phyloP scores from a whole-genome alignment of 2,329 filamentous ascomycete species.

The Xylaria sp. region DNA sequence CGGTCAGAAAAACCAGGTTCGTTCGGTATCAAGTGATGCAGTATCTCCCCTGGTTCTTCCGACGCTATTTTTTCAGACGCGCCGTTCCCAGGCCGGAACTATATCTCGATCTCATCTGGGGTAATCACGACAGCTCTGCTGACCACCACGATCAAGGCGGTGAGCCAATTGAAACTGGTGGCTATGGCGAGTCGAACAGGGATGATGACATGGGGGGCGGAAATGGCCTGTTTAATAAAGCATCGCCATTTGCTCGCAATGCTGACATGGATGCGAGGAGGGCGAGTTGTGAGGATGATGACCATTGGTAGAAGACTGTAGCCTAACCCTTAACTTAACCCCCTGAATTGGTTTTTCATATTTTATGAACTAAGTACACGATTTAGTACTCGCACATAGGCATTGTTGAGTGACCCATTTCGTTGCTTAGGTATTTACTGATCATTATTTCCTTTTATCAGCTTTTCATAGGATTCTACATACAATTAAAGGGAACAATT shows the following conservation, averaged over 20 bases:
- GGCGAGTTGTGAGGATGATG: slow-evolving; percentile 8
- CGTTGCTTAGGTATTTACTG: background rate
- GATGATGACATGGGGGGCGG: background rate
- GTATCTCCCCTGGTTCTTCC: slow-evolving; percentile 53
- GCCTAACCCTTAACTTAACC: background rate
- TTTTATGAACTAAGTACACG: background rate
- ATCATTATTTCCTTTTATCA: too few relatives aligned
- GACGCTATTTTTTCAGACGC: slow-evolving; percentile 42
- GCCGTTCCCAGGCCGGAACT: slow-evolving; percentile 46
- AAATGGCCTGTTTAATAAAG: background rate
- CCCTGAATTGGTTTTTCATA: background rate
- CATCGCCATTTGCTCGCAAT: background rate
- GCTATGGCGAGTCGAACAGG: slow-evolving; percentile 6
- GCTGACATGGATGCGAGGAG: background rate
- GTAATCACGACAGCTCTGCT: background rate
- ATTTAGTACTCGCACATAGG: background rate
- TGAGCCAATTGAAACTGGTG: background rate
- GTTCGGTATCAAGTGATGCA: slow-evolving; percentile 51
- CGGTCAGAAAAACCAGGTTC: slow-evolving; percentile 53
- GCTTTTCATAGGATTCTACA: background rate
- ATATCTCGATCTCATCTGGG: slow-evolving; percentile 52
- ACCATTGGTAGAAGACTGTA: slow-evolving; percentile 10
- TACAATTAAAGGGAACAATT: background rate
- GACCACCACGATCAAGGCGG: background rate
- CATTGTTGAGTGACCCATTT: background rate